These are phyloP conservation scores for Pichia deserticola DNA, from an alignment of 805 yeast genomes.

Conservation along the genomic window DNA sequence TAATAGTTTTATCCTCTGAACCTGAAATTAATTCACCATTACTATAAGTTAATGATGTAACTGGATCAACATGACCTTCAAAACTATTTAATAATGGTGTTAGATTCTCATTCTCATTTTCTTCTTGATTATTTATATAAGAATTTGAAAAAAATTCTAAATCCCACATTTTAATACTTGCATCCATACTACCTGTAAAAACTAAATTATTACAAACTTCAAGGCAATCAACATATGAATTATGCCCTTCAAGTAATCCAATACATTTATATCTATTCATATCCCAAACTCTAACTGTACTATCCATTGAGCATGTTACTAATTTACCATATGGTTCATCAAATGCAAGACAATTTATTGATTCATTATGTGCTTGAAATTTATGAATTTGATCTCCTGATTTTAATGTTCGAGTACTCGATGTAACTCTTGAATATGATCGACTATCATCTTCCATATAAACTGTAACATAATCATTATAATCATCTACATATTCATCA, in stretches of 20 bases:
- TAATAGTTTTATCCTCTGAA: slow-evolving; percentile 60
- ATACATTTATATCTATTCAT: slow-evolving; percentile 45
- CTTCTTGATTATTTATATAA: not conserved
- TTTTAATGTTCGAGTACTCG: slow-evolving; percentile 43
- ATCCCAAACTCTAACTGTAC: slow-evolving; percentile 81
- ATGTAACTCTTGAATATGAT: slow-evolving; percentile 18
- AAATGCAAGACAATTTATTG: slow-evolving; percentile 55
- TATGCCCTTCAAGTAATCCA: slow-evolving; percentile 54
- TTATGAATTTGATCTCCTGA: slow-evolving; percentile 49
- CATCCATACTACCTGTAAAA: slow-evolving; percentile 57
- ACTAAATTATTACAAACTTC: slow-evolving; percentile 42
- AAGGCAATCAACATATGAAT: slow-evolving; percentile 50
- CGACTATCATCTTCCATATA: slow-evolving; percentile 28
- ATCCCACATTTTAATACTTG: slow-evolving; percentile 58
- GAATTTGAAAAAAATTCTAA: slow-evolving; percentile 18
- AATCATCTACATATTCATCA: slow-evolving; percentile 22
- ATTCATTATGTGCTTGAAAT: slow-evolving; percentile 45
- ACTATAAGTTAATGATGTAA: slow-evolving; percentile 54
- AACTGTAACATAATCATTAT: slow-evolving; percentile 17
- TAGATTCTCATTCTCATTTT: not conserved
- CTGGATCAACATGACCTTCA: slow-evolving; percentile 59
- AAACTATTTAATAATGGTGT: slow-evolving; percentile 40
- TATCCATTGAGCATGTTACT: slow-evolving; percentile 74
- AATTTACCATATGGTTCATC: slow-evolving; percentile 69
- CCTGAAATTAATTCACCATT: slow-evolving; percentile 55